These are phyloP conservation scores for Sordariomycetes sp. DNA, from an alignment of 2,329 filamentous ascomycete genomes.

Conservation along the genomic window DNA sequence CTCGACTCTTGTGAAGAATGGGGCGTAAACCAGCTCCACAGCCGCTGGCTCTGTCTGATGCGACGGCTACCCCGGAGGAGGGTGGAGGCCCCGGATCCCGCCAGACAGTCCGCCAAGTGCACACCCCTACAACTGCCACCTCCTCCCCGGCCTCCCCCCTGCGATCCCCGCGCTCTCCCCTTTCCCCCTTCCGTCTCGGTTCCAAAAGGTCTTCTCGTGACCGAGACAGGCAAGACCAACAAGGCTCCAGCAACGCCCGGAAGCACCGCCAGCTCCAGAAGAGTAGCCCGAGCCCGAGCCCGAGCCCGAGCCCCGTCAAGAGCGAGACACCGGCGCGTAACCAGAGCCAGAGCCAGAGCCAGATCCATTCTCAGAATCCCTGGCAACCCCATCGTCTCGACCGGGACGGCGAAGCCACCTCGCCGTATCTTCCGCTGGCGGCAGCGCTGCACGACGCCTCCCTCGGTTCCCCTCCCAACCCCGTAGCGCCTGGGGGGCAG, in stretches of 20 bases:
- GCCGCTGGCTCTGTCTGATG: constrained; percentile 41
- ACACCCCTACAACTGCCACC: background rate
- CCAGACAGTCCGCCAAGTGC: constrained; percentile 3
- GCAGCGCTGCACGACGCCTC: constrained; percentile 14
- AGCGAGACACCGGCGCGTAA: background rate
- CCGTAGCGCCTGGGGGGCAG: constrained; percentile 14
- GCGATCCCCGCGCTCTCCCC: constrained; percentile 27
- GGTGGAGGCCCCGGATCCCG: background rate
- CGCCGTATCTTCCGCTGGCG: constrained; percentile 16
- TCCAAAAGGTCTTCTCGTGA: constrained; percentile 17
- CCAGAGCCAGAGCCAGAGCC: background rate
- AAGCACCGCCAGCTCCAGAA: constrained; percentile 7
- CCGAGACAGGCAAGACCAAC: constrained; percentile 8
- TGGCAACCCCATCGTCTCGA: background rate
- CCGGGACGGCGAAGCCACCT: constrained; percentile 9
- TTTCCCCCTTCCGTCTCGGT: constrained; percentile 33
- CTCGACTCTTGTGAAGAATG: background rate
- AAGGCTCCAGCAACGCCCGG: constrained; percentile 7
- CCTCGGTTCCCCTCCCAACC: constrained; percentile 18
- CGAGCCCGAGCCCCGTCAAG: background rate
- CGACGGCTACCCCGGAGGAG: constrained; percentile 7
- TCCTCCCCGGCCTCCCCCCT: constrained; percentile 26
- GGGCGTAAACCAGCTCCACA: constrained; percentile 44
- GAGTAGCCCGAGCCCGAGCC: constrained; percentile 1
- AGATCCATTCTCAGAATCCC: background rate